phyloP scores from a whole-genome alignment of 768 basidiomycete genomes.

The Leccinum subgranulosum region DNA sequence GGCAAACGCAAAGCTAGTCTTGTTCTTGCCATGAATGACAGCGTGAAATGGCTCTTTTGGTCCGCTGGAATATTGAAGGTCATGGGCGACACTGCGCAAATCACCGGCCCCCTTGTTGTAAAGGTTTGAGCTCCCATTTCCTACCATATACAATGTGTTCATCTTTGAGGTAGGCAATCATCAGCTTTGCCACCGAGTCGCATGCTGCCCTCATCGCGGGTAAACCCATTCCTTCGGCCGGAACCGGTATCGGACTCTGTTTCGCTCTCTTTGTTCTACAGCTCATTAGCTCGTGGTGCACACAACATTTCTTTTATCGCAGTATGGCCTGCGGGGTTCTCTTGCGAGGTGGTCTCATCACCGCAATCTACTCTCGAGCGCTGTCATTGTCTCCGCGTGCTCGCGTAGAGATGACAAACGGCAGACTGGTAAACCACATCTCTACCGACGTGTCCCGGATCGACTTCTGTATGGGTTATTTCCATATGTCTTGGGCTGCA shows the following conservation, averaged over 20 bases:
- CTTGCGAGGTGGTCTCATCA: slow-evolving; percentile 80
- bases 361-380: slow-evolving; percentile 78
- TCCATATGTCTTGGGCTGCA: slow-evolving; percentile 48
- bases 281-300: slow-evolving; percentile 59
- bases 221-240: slow-evolving; percentile 39
- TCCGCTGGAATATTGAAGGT: slow-evolving; percentile 54
- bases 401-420: slow-evolving; percentile 77
- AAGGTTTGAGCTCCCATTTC: slow-evolving; percentile 48
- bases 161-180: slow-evolving; percentile 48
- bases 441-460: slow-evolving; percentile 89
- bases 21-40: slow-evolving; percentile 69
- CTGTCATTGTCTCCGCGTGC: slow-evolving; percentile 76
- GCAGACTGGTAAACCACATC: slow-evolving; percentile 33
- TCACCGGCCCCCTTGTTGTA: slow-evolving; percentile 74
- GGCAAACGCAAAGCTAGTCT: slow-evolving; percentile 66
- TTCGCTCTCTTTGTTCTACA: slow-evolving; percentile 70
- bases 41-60: slow-evolving; percentile 80
- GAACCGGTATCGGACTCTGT: slow-evolving; percentile 67
- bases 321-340: slow-evolving; percentile 63
- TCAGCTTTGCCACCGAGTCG: slow-evolving; percentile 64
- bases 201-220: slow-evolving; percentile 46
- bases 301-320: slow-evolving; percentile 34
- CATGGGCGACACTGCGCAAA: slow-evolving; percentile 67
- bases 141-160: neutral
- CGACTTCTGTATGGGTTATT: slow-evolving; percentile 80